A percentile compares a stretch with the other conserved stretches of the same genome.
phyloP scores from a whole-genome alignment of 1,139 yeast species.

The Arxiozyma bovina region DNA sequence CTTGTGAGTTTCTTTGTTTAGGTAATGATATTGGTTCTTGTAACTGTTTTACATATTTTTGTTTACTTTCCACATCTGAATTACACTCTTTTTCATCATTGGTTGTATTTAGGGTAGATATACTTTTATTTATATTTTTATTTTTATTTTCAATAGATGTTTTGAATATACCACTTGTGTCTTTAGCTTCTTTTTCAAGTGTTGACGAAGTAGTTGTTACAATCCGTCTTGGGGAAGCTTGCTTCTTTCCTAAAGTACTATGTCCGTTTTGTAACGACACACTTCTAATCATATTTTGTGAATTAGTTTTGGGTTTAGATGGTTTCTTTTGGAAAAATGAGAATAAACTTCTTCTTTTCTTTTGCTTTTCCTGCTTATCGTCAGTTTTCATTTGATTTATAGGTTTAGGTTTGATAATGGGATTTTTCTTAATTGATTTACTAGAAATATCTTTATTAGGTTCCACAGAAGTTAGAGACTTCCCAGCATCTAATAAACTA shows the following conservation, averaged over 20 bases:
- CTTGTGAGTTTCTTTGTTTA: slow-evolving; percentile 2
- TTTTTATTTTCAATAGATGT: slow-evolving; percentile 13
- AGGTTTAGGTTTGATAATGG: neutral
- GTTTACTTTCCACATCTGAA: neutral
- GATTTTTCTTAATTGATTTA: slow-evolving; percentile 1
- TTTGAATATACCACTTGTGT: slow-evolving; percentile 22
- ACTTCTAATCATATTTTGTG: slow-evolving; percentile 2
- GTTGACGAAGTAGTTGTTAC: slow-evolving; percentile 11
- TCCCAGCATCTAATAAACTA: slow-evolving; percentile 2
- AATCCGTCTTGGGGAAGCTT: neutral
- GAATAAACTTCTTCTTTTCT: slow-evolving; percentile 32
- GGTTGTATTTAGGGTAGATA: neutral
- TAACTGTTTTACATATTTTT: neutral
- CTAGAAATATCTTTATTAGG: neutral
- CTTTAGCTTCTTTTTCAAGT: slow-evolving; percentile 21
- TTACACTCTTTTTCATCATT: neutral
- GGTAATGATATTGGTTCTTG: slow-evolving; percentile 2
- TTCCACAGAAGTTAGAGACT: slow-evolving; percentile 9
- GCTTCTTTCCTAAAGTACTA: neutral
- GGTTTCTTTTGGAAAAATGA: slow-evolving; percentile 30
- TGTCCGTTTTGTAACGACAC: neutral
- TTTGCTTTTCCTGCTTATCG: slow-evolving; percentile 4
- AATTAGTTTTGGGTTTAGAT: slow-evolving; percentile 8
- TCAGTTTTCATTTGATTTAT: neutral
- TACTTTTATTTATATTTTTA: neutral